Conservation (phyloP, 2,329 filamentous ascomycete genomes). For the Aspergillus sp. region DNA sequence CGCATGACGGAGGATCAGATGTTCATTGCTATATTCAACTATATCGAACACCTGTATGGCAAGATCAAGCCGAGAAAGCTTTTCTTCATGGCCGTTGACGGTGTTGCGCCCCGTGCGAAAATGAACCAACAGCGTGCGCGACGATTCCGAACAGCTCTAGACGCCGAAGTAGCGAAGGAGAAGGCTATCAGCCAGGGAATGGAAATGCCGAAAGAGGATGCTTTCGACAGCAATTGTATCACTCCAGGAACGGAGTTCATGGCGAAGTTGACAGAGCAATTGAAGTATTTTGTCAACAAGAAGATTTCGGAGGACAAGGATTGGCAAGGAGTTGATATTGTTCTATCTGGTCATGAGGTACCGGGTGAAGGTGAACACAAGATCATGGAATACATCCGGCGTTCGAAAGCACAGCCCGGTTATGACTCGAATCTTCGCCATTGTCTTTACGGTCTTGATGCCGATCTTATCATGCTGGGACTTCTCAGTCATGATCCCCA, state of each 20-base stretch:
- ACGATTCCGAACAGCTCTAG: slow-evolving; percentile 88
- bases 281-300: slow-evolving; percentile 98
- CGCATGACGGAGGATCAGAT: slow-evolving; percentile 96
- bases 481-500: slow-evolving; percentile 96
- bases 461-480: slow-evolving; percentile 97
- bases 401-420: slow-evolving; percentile 87
- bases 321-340: slow-evolving; percentile 95
- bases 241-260: slow-evolving; percentile 96
- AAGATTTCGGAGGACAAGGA: slow-evolving; percentile 95
- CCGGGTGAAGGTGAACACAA: slow-evolving; percentile 98
- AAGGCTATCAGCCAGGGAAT: slow-evolving; percentile 85
- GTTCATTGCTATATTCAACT: slow-evolving; percentile 99
- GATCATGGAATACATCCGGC: slow-evolving; percentile 99
- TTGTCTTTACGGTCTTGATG: slow-evolving; percentile 94
- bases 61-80: slow-evolving; percentile 98
- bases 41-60: slow-evolving; percentile 96
- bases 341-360: slow-evolving; percentile 94
- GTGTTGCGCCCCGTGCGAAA: slow-evolving; percentile 93
- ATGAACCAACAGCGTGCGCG: slow-evolving; percentile 99
- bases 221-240: slow-evolving; percentile 99
- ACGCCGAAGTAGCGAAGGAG: slow-evolving; percentile 80
- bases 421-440: slow-evolving; percentile 93
- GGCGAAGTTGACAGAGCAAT: slow-evolving; percentile 86
- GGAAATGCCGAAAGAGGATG: slow-evolving; percentile 88
- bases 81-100: slow-evolving; percentile 99